Evolutionary conservation across 2,329 filamentous ascomycete species (phyloP).

Genomic region (Aspergillus sp.): DNA sequence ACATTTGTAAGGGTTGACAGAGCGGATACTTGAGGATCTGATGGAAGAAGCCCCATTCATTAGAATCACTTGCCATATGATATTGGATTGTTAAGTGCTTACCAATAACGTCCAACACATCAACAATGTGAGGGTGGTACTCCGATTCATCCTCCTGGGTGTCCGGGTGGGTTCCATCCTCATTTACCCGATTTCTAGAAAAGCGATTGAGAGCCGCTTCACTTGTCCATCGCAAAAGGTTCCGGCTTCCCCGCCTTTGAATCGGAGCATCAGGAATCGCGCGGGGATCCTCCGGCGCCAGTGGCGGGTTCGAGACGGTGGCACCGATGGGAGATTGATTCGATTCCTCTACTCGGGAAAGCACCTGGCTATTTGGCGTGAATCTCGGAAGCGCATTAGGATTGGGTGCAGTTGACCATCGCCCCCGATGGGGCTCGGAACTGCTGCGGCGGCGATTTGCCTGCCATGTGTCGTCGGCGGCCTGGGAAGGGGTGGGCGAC

Average conservation of each 20-base stretch:
- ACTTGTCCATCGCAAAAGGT: slow-evolving; percentile 34
- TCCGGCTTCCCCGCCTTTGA: slow-evolving; percentile 18
- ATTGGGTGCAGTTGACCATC: slow-evolving; percentile 28
- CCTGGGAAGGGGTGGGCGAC: slow-evolving; percentile 2
- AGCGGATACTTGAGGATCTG: slow-evolving; percentile 80
- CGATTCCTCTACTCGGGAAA: slow-evolving; percentile 35
- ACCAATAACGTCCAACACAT: slow-evolving; percentile 69
- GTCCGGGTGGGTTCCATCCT: slow-evolving; percentile 22
- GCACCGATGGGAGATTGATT: slow-evolving; percentile 15
- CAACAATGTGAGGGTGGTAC: slow-evolving; percentile 63
- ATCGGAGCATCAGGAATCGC: slow-evolving; percentile 11
- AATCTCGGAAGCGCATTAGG: slow-evolving; percentile 21
- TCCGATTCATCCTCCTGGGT: slow-evolving; percentile 36
- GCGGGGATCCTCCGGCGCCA: slow-evolving; percentile 13
- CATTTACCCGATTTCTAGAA: slow-evolving; percentile 35
- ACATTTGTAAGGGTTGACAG: slow-evolving; percentile 84
- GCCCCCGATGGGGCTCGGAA: slow-evolving; percentile 40
- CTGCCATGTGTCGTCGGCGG: slow-evolving; percentile 27
- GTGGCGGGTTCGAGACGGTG: slow-evolving; percentile 9
- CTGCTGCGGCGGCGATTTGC: slow-evolving; percentile 39
- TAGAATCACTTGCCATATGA: background rate
- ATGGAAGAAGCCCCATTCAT: background rate
- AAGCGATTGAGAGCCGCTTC: slow-evolving; percentile 31
- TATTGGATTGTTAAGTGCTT: slow-evolving; percentile 28
- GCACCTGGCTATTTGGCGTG: slow-evolving; percentile 26